Evolutionary conservation across 2,329 filamentous ascomycete species (phyloP), one percentile per base, ranked within the genome.

Genomic region (Neofusicoccum cordaticola): DNA sequence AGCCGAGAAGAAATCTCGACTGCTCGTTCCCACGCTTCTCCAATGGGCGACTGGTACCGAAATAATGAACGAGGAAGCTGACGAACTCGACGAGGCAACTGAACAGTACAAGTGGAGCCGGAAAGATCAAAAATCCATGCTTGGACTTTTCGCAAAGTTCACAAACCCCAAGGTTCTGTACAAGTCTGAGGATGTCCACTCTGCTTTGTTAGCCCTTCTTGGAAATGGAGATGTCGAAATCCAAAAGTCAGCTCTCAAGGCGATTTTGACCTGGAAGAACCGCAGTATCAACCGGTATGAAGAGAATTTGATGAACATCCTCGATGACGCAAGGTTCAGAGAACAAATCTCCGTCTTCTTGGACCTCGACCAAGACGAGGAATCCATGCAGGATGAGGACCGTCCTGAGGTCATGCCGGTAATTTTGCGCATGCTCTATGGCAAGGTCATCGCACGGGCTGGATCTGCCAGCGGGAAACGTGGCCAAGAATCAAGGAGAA

Each of bases 301-400:
- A 71, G 93, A 97, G 69, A 92, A 93, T 69, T 79, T 99, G 27
- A 85, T 92, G 67, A 93, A 92, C 70, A 82, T 99, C 1, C 85
- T 98, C 8, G 95, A 99, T 69, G 95, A 98, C 67, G 88, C 91
- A 27, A 86, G 91, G 56, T 97, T 98, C 79, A 92, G 93, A 72
- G 95, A 98, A 72, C 94, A 98, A 74, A 84, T 99, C n/a, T 90
- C 92, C 0, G 87, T 95, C 4, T 90, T 99, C 68, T 85, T 99
- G 62, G 90, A 92, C 72, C 86, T 90, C 15, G 88, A 91, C 17
- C 73, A 79, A 27, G 80, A 86, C 44, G 81, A 85, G 66, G 88
- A 88, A 65, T 79, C 88, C 63, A 90, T 97, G 68, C 88, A 89
- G 69, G 81, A 88, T 6, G 86, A 90, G 58, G 92, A 99, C 72